Evolutionary conservation across 2,329 filamentous ascomycete species (phyloP), one percentile per base, ranked within the genome.

Genomic region (Ophiocordyceps robertsii): DNA sequence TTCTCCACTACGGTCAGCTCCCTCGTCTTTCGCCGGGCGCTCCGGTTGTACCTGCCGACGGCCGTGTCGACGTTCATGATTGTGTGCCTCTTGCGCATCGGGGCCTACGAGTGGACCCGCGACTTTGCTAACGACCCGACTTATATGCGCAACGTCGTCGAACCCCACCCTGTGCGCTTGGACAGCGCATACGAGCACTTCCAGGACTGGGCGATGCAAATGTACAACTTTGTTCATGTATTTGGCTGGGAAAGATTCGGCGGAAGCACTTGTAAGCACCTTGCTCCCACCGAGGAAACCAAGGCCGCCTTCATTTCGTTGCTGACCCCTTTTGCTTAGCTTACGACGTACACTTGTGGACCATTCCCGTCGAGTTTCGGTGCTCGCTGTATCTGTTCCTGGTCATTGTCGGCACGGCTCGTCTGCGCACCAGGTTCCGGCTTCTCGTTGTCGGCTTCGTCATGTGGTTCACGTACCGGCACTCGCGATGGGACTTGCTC

Each of bases 281-380:
- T 31, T 14, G 8, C 39, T 38, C 11, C 24, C 38, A 42, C 37
- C 43, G 37, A 8, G 24, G 10, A 7, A 31, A 27, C 24, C 6
- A 27, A 27, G 24, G 24, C 24, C 24, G 24, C 24, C 24, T 27
- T 6, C 24, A 7, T 27, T 6, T 27, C 24, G 24, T 6, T 27
- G 44, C 52, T 60, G 38, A 60, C 49, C 33, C 39, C 4, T 9
- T 27, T 24, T 29, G 33, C 6, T 8, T 41, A 55, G 63, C 56
- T 19, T 75, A 77, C 50, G 73, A 78, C 50, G 65, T 73, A 24
- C 75, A 80, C 47, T 57, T 79, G 21, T 80, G 75, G 75, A 79
- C 76, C 6, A 78, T 80, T 37, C 75, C 75, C 3, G 67, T 77
- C 38, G 75, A 80, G 54, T 77, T 75, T 51, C 65, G 70, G 45